Evolutionary conservation across 1,284 basidiomycete genomes (phyloP).

Genomic region (Ganoderma sinense): DNA sequence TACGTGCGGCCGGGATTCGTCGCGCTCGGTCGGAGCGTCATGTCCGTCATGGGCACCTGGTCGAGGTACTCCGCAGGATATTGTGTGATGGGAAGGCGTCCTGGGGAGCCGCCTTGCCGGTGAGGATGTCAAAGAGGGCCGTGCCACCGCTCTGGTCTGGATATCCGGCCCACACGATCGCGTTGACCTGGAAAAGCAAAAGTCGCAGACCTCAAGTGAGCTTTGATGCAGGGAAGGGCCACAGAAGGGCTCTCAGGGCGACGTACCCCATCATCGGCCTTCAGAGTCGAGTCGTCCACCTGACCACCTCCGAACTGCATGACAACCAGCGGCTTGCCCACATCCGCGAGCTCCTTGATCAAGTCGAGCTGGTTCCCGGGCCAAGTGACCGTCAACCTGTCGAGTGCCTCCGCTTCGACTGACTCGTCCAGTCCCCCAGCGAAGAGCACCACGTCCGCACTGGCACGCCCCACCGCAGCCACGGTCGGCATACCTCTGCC

Average conservation of each 20-base stretch:
- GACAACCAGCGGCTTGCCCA: slow-evolving; percentile 60
- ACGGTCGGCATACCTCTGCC: too few species aligned
- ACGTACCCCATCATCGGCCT: slow-evolving; percentile 49
- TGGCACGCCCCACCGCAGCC: too few species aligned
- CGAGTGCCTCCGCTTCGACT: slow-evolving; percentile 58
- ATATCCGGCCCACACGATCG: slow-evolving; percentile 63
- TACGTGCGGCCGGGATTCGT: slow-evolving; percentile 47
- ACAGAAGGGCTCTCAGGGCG: too few species aligned
- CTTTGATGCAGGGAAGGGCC: slow-evolving; percentile 38
- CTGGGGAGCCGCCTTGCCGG: slow-evolving; percentile 58
- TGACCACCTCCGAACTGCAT: slow-evolving; percentile 66
- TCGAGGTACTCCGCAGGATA: slow-evolving; percentile 59
- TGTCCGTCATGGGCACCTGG: slow-evolving; percentile 63
- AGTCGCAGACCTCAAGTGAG: too few species aligned
- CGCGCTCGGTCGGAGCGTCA: slow-evolving; percentile 56
- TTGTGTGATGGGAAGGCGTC: slow-evolving; percentile 60
- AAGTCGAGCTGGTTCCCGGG: slow-evolving; percentile 57
- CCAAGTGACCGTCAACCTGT: slow-evolving; percentile 53
- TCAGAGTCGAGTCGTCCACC: slow-evolving; percentile 56
- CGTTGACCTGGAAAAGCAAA: slow-evolving; percentile 63
- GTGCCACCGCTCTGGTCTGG: slow-evolving; percentile 62
- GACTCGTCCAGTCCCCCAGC: slow-evolving; percentile 58
- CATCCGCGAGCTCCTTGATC: slow-evolving; percentile 49
- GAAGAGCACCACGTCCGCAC: slow-evolving; percentile 50
- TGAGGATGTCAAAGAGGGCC: slow-evolving; percentile 58